Evolutionary conservation across 176 grass and related monocot species (phyloP).

Genomic region (Metroxylon sagu): DNA sequence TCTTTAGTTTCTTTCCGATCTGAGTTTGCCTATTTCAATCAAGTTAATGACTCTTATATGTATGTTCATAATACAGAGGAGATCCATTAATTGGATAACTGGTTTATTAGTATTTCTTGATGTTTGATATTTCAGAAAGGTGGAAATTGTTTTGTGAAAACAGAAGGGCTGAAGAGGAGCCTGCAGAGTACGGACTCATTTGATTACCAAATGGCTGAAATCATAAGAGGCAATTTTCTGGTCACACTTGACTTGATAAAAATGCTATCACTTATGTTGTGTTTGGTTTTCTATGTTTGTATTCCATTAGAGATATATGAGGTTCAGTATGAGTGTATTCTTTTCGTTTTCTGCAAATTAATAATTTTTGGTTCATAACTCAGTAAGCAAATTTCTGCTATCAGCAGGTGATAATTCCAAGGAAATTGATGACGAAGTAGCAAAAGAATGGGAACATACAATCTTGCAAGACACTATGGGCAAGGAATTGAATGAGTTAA

Average conservation of each 20-base stretch:
- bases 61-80: no score
- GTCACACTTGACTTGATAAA: slow-evolving; percentile 3
- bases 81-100: slow-evolving; percentile 16
- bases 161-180: slow-evolving; percentile 93
- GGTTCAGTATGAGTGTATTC: not conserved
- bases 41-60: no score
- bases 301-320: not conserved
- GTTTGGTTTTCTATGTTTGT: slow-evolving; percentile 17
- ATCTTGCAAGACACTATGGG: slow-evolving; percentile 88
- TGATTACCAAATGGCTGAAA: slow-evolving; percentile 68
- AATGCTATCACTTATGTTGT: slow-evolving; percentile 2
- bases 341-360: slow-evolving; percentile 6
- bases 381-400: no score
- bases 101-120: slow-evolving; percentile 5
- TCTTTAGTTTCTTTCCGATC: slow-evolving; percentile 20
- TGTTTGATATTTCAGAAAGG: slow-evolving; percentile 56
- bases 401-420: slow-evolving; percentile 45
- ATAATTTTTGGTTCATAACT: no score
- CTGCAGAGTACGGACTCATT: slow-evolving; percentile 74
- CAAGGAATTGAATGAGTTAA: slow-evolving; percentile 95
- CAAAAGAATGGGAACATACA: slow-evolving; percentile 96
- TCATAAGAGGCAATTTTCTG: slow-evolving; percentile 49
- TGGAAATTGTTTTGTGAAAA: slow-evolving; percentile 50
- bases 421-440: slow-evolving; percentile 85
- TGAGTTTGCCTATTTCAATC: not conserved